Conservation (phyloP, 805 yeast genomes). For the Lipomyces yamadae region DNA sequence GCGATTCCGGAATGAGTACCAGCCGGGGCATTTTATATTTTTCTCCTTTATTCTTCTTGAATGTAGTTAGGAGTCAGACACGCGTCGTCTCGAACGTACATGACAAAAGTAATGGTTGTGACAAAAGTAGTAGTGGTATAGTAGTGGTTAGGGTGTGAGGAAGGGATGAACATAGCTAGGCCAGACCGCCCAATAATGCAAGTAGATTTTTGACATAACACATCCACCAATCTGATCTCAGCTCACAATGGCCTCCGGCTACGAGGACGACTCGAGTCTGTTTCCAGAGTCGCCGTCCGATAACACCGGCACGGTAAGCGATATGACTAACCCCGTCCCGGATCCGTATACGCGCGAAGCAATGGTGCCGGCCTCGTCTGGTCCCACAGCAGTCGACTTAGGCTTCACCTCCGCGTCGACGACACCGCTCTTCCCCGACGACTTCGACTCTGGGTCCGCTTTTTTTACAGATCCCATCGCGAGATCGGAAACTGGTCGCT, state of each 20-base stretch:
- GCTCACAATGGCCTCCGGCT: slow-evolving; percentile 9
- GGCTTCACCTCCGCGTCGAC: slow-evolving; percentile 14
- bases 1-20: slow-evolving; percentile 22
- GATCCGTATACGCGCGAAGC: neutral
- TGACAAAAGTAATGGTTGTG: too few relatives aligned
- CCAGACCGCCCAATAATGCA: too few relatives aligned
- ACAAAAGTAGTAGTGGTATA: too few relatives aligned
- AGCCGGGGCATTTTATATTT: slow-evolving; percentile 27
- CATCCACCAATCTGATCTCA: neutral
- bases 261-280: slow-evolving; percentile 25
- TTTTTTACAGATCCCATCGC: slow-evolving; percentile 15
- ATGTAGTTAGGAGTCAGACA: too few relatives aligned
- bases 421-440: slow-evolving; percentile 33
- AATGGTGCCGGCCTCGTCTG: neutral
- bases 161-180: too few relatives aligned
- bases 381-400: neutral
- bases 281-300: slow-evolving; percentile 16
- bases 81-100: neutral
- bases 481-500: neutral
- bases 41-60: too few relatives aligned
- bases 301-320: neutral
- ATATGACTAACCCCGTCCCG: slow-evolving; percentile 2
- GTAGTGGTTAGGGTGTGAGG: too few relatives aligned
- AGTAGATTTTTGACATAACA: neutral
- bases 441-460: slow-evolving; percentile 31